phyloP scores from a whole-genome alignment of 352 stramenopile genomes.

The Phytopythium ostracodes region DNA sequence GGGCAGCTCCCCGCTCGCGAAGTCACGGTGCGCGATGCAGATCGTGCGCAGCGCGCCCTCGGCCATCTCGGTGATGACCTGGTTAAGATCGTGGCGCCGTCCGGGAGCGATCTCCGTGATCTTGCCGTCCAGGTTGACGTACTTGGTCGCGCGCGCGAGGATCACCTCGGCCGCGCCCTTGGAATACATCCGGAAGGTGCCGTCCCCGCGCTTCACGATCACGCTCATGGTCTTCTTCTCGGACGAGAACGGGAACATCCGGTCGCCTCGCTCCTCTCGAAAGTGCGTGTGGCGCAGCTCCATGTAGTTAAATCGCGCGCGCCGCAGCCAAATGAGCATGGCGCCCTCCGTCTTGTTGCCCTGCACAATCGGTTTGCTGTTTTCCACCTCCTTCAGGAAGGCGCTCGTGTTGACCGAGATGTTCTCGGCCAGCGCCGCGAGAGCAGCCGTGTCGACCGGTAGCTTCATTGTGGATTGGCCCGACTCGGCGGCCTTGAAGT shows the following conservation, averaged over 20 bases:
- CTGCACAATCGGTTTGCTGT: slow-evolving; percentile 36
- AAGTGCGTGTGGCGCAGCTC: slow-evolving; percentile 54
- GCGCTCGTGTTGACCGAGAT: slow-evolving; percentile 75
- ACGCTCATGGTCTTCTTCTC: slow-evolving; percentile 83
- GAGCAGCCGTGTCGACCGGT: slow-evolving; percentile 27
- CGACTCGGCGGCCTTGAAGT: slow-evolving; percentile 30
- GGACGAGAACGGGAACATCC: slow-evolving; percentile 74
- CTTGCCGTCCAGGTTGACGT: slow-evolving; percentile 55
- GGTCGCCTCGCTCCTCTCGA: slow-evolving; percentile 44
- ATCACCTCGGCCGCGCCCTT: slow-evolving; percentile 81
- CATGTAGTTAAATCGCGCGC: slow-evolving; percentile 51
- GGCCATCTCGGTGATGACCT: slow-evolving; percentile 75
- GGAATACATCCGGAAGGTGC: slow-evolving; percentile 45
- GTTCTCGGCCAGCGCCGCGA: slow-evolving; percentile 46
- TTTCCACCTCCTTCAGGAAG: slow-evolving; percentile 50
- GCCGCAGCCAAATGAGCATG: slow-evolving; percentile 64
- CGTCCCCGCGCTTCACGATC: slow-evolving; percentile 39
- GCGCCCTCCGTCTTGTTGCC: slow-evolving; percentile 85
- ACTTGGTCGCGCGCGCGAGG: slow-evolving; percentile 48
- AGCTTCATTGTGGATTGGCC: slow-evolving; percentile 16
- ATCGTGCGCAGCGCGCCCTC: slow-evolving; percentile 83
- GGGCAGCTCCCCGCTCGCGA: slow-evolving; percentile 41
- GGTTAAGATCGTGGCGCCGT: slow-evolving; percentile 67
- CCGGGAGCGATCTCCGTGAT: slow-evolving; percentile 48
- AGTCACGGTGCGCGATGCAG: slow-evolving; percentile 85